Conservation (phyloP, 441 rosid species). For the Gossypium davidsonii region DNA sequence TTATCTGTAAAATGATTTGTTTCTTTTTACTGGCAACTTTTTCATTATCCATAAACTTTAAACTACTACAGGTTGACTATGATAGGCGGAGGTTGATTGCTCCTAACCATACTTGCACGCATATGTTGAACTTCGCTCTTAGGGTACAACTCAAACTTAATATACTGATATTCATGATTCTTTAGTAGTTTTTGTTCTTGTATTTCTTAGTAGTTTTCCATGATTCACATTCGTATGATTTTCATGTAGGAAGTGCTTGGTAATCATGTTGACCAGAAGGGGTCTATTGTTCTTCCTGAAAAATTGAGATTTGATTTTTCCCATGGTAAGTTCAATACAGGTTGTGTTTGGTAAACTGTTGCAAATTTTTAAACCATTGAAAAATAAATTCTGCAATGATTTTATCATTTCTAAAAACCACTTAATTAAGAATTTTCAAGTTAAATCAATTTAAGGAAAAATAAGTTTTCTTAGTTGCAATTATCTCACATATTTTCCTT, state of each 20-base stretch:
- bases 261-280: conserved; percentile 94
- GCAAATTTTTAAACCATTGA: background rate
- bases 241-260: conserved; percentile 84
- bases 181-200: background rate
- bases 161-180: background rate
- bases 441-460: background rate
- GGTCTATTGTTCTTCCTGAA: conserved; percentile 95
- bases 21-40: background rate
- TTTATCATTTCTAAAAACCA: background rate
- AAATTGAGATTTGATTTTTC: conserved; percentile 95
- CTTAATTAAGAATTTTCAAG: background rate
- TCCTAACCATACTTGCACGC: conserved; percentile 95
- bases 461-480: background rate
- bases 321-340: conserved; percentile 52
- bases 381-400: background rate
- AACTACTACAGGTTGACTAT: conserved; percentile 67
- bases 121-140: conserved; percentile 95
- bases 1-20: background rate
- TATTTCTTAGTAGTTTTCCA: background rate
- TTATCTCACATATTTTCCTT: background rate
- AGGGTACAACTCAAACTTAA: conserved; percentile 41
- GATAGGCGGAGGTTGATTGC: conserved; percentile 81
- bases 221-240: background rate
- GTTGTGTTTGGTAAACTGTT: background rate
- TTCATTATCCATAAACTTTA: background rate